Evolutionary conservation across 2,329 filamentous ascomycete species (phyloP), one percentile per base, ranked within the genome.

Genomic region (Cyphellophora europaea): DNA sequence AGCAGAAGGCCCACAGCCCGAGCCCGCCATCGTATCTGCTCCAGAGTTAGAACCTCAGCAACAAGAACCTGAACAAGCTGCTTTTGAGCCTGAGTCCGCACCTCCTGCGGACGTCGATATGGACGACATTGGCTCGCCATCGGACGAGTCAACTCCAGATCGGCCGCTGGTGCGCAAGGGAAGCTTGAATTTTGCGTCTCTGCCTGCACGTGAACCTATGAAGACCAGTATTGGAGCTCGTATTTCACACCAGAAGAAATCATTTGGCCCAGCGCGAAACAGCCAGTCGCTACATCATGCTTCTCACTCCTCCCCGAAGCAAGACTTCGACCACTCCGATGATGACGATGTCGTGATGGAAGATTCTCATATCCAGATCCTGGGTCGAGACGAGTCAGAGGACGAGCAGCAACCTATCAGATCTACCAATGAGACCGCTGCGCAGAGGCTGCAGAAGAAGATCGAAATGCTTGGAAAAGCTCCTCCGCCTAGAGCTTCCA

Each of bases 171-270:
- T 93, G 47, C 79, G 89, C 41, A 96, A 96, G 67, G 94, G 88
- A 60, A 96, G 89, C 55, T 71, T 98, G 41, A 93, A 83, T 40
- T 96, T 98, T 61, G 86, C 91, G 23, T 86, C 91, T 12, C 68
- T 98, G 10, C 91, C 91, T 18, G 88, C 89, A 3, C 75, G 91
- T 42, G 89, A 96, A 52, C 89, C 89, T 21, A 66, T 96, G 34
- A 93, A 93, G 56, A 89, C 88, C 62, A 93, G 82, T 55, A 75
- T 87, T 51, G 87, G 79, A 11, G 70, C 72, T 13, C 71, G 84
- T 32, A 63, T 74, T 33, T 88, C 85, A 14, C 21, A 25, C 21
- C 21, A 25, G 21, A 25, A 25, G 21, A 25, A 25, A n/a, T 25
- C 21, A 8, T 25, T 25, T n/a, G 21, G 21, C 21, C 21, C 21